Evolutionary conservation across 805 yeast genomes (phyloP).

Genomic region (Komagataella kurtzmanii): DNA sequence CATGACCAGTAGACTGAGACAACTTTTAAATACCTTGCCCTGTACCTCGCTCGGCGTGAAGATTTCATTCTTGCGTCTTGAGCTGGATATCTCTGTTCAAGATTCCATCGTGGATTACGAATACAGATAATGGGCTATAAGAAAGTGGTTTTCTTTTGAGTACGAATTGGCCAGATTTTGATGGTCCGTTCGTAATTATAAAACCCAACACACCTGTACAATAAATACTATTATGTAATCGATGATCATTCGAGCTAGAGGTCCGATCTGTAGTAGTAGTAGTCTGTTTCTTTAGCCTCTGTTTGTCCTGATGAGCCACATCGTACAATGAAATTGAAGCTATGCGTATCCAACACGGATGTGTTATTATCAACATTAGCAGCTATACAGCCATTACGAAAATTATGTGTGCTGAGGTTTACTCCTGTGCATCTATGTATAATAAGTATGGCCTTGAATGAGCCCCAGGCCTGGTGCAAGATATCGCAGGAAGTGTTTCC

Average conservation of each 20-base stretch:
- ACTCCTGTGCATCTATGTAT: constrained; percentile 33
- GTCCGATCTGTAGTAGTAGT: too few relatives aligned
- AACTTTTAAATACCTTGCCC: constrained; percentile 21
- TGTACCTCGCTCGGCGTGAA: constrained; percentile 49
- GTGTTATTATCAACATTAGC: not conserved
- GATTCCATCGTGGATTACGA: constrained; percentile 1
- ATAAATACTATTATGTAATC: not conserved
- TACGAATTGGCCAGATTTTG: constrained; percentile 32
- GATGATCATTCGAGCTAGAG: not conserved
- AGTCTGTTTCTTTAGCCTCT: too few relatives aligned
- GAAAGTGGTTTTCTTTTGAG: constrained; percentile 38
- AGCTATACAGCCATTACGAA: constrained; percentile 36
- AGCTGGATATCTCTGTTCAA: constrained; percentile 36
- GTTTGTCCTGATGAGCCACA: not conserved
- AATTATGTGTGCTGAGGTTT: constrained; percentile 43
- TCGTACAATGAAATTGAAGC: constrained; percentile 6
- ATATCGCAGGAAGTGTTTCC: constrained; percentile 32
- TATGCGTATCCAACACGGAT: constrained; percentile 4
- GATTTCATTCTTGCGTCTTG: constrained; percentile 28
- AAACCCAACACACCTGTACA: constrained; percentile 14
- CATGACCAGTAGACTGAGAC: not conserved
- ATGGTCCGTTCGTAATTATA: constrained; percentile 26
- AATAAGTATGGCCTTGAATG: constrained; percentile 36
- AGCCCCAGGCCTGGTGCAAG: constrained; percentile 62
- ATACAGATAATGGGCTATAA: constrained; percentile 32